Evolutionary conservation across 441 rosid genomes (phyloP), one percentile per base, ranked within the genome.

Genomic region (Macaranga tanarius): DNA sequence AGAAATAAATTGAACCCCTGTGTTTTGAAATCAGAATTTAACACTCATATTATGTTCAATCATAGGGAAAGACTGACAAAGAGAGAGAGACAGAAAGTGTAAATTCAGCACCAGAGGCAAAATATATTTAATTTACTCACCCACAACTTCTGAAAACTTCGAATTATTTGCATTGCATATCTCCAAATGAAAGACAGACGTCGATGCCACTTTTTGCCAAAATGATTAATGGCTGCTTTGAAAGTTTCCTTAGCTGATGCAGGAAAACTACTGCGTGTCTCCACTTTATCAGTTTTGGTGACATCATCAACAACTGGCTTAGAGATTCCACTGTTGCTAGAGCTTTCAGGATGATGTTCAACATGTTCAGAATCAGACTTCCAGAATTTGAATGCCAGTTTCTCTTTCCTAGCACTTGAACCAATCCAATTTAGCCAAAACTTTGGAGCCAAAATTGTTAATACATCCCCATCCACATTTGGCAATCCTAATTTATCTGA

Each of bases 191-290:
- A 88, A 60, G 87, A 89, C 72, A 91, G 76, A 80, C 94, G 95
- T 82, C 88, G 86, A 61, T 87, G 84, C 85, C 90, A 91, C 83
- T 88, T 93, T 76, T 82, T 88, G 48, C 86, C 88, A 71, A 93
- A 87, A 74, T 79, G 92, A 77, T 75, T 57, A n/a, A 87, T 62
- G 44, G 91, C 96, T 77, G 90, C 90, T 84, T 86, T 91, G 69
- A 95, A 73, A 45, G 92, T 87, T 79, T 87, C 90, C 87, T 91
- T 93, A 66, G 88, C 95, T 62, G 90, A 91, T 73, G 79, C 69
- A 70, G 84, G 65, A 64, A 93, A 89, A 73, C 86, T 86, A 79
- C 65, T 78, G 68, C 69, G 86, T 22, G 82, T 74, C 69, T 88
- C 97, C 73, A 82, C 91, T 76, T 84, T 84, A 61, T 88, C 89